phyloP scores from a whole-genome alignment of 495 filamentous ascomycete genomes.

The Aspergillus taichungensis region DNA sequence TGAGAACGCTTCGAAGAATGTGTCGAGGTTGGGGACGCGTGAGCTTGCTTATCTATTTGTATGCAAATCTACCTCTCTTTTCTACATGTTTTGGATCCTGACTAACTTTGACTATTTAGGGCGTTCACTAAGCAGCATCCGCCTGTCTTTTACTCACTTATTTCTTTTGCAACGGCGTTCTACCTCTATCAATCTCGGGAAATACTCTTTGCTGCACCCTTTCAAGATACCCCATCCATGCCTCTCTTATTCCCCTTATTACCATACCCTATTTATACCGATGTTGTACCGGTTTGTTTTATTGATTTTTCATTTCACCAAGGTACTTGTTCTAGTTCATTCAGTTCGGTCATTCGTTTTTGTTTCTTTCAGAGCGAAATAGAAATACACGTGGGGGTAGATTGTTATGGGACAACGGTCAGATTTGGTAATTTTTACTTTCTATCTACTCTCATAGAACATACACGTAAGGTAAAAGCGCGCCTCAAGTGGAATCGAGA shows the following conservation, averaged over 20 bases:
- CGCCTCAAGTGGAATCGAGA: too few species aligned
- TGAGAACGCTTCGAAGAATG: slow-evolving; percentile 58
- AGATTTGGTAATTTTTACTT: too few species aligned
- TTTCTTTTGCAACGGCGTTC: too few species aligned
- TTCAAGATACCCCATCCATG: slow-evolving; percentile 7
- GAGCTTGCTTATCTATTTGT: slow-evolving; percentile 72
- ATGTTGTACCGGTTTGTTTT: not conserved
- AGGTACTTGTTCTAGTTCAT: too few species aligned
- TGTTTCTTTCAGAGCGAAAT: too few species aligned
- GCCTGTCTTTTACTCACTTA: too few species aligned
- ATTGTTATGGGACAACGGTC: too few species aligned
- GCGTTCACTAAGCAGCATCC: slow-evolving; percentile 1
- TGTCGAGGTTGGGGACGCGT: slow-evolving; percentile 49
- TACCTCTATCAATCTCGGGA: too few species aligned
- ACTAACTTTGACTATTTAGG: slow-evolving; percentile 3
- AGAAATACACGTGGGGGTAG: too few species aligned
- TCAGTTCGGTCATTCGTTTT: too few species aligned
- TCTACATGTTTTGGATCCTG: slow-evolving; percentile 2
- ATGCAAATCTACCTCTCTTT: slow-evolving; percentile 21
- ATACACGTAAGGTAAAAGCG: not conserved
- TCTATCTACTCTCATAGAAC: not conserved
- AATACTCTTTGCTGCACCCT: not conserved
- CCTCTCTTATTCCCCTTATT: not conserved
- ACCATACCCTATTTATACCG: not conserved
- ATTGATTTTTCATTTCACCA: not conserved